These are phyloP conservation scores for Aspergillus panamensis DNA, from an alignment of 495 filamentous ascomycete genomes.

Conservation along the genomic window DNA sequence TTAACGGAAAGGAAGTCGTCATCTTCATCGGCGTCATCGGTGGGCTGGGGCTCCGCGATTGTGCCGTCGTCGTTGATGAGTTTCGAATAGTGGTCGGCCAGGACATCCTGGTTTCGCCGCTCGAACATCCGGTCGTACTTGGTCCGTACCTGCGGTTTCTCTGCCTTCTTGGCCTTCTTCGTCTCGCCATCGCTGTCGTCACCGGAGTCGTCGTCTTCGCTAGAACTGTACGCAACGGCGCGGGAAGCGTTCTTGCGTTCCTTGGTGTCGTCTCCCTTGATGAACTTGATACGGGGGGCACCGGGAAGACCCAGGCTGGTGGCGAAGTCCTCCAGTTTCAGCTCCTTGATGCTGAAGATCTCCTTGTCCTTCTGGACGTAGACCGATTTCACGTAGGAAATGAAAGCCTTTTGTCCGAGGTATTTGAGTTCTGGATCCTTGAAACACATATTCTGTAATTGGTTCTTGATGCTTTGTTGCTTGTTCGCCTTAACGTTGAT, in stretches of 20 bases:
- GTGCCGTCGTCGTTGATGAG: conserved; percentile 67
- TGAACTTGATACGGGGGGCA: conserved; percentile 83
- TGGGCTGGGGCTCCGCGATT: conserved; percentile 37
- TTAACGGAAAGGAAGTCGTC: conserved; percentile 89
- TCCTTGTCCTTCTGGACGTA: conserved; percentile 91
- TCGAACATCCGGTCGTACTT: conserved; percentile 98
- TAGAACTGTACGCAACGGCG: conserved; percentile 45
- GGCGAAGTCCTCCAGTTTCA: conserved; percentile 82
- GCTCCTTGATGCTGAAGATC: conserved; percentile 74
- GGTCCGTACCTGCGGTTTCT: conserved; percentile 71
- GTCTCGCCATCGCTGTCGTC: conserved; percentile 41
- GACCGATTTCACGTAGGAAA: conserved; percentile 78
- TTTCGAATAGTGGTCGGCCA: conserved; percentile 87
- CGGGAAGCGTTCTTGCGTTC: conserved; percentile 81
- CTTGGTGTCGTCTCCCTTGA: conserved; percentile 84
- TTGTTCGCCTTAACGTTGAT: conserved; percentile 88
- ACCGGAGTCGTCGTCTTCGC: conserved; percentile 52
- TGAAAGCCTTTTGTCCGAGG: conserved; percentile 91
- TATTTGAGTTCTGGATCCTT: conserved; percentile 94
- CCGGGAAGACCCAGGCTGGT: conserved; percentile 84
- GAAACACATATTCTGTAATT: conserved; percentile 91
- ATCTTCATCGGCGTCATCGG: conserved; percentile 55
- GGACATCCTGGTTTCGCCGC: conserved; percentile 87
- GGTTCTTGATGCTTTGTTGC: conserved; percentile 74
- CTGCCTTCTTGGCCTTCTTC: conserved; percentile 45